Percentiles rank a stretch among this genome's conserved stretches.
phyloP scores from a whole-genome alignment of 768 basidiomycete genomes.

The Russula dissimulans region DNA sequence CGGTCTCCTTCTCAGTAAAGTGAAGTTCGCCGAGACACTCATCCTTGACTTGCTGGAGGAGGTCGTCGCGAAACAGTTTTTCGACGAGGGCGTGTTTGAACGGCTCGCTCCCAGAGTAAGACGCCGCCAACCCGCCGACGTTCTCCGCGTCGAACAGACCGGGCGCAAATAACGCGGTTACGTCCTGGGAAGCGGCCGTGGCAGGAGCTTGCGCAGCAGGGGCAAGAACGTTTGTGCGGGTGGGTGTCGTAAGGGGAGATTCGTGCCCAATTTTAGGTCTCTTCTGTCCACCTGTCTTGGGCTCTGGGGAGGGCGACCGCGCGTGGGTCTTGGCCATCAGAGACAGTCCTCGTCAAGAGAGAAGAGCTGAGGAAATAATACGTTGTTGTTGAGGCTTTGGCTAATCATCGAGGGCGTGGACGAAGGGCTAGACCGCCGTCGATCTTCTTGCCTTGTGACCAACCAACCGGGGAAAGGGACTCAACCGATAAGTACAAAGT shows the following conservation, averaged over 20 bases:
- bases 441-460: neutral
- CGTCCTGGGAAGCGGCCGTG: constrained; percentile 20
- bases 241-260: constrained; percentile 12
- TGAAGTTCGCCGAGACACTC: constrained; percentile 71
- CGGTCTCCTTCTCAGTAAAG: constrained; percentile 92
- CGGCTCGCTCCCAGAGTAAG: constrained; percentile 53
- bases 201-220: neutral
- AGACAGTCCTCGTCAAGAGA: neutral
- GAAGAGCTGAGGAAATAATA: neutral
- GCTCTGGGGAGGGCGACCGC: constrained; percentile 36
- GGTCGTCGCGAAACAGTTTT: constrained; percentile 73
- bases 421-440: constrained; percentile 8
- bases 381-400: neutral
- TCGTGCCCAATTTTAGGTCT: constrained; percentile 32
- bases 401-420: neutral
- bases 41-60: constrained; percentile 73
- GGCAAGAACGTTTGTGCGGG: neutral
- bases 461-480: too few species aligned
- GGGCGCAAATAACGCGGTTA: constrained; percentile 36
- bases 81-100: constrained; percentile 80
- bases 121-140: constrained; percentile 43
- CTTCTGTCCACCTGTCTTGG: constrained; percentile 29
- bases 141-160: constrained; percentile 49
- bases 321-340: constrained; percentile 40
- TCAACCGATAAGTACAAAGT: too few species aligned